phyloP scores from a whole-genome alignment of 2,329 filamentous ascomycete species.

The Monilinia vaccinii-corymbosi region DNA sequence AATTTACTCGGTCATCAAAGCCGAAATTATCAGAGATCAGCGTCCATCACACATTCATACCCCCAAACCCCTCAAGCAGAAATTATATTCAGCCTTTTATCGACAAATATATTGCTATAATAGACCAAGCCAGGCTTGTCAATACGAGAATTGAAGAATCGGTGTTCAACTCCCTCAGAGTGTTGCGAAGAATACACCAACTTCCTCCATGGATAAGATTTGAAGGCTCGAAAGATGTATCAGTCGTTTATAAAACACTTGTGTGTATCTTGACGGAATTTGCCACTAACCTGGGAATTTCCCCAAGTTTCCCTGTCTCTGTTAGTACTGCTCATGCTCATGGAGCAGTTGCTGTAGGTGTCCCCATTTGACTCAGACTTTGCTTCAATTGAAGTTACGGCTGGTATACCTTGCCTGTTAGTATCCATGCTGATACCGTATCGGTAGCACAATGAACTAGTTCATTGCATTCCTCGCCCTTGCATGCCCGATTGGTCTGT shows the following conservation, averaged over 20 bases:
- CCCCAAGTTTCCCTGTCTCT: neutral
- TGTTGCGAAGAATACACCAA: neutral
- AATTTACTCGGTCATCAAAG: neutral
- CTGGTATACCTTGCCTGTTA: no score
- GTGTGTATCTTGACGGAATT: neutral
- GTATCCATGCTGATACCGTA: neutral
- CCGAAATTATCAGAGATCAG: neutral
- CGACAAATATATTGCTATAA: neutral
- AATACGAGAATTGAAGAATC: neutral
- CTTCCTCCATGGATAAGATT: neutral
- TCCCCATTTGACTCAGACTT: neutral
- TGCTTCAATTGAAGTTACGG: neutral
- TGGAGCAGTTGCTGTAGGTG: neutral
- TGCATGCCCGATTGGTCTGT: neutral
- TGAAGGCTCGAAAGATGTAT: neutral
- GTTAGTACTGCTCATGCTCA: neutral
- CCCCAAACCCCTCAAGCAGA: no score
- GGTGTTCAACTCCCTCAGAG: neutral
- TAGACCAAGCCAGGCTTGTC: neutral
- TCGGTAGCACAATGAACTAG: neutral
- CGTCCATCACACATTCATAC: neutral
- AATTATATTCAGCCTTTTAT: neutral
- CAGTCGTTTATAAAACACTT: neutral
- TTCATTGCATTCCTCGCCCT: neutral
- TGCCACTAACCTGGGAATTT: neutral